Percentiles rank a stretch among this genome's conserved stretches.
These are phyloP conservation scores for Phytophthora cactorum DNA, from an alignment of 352 stramenopile species.

Conservation along the genomic window DNA sequence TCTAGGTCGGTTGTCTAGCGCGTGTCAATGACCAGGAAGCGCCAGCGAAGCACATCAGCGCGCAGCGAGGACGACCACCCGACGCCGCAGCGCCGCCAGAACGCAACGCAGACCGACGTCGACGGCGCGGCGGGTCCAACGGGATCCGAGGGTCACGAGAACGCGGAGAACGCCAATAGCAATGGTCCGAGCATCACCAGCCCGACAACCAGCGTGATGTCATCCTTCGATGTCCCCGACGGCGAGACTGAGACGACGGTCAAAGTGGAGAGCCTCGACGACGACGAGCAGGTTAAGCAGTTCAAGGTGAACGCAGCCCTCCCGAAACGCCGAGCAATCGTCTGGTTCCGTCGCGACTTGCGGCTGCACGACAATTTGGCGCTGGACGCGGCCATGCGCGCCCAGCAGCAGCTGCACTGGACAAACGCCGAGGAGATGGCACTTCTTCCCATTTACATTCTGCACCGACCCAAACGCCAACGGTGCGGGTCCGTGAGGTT, in stretches of 20 bases:
- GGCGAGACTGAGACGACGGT: not conserved
- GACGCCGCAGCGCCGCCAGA: not conserved
- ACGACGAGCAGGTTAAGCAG: not conserved
- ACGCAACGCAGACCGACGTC: not conserved
- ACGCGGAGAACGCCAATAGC: not conserved
- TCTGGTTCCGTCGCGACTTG: constrained; percentile 96
- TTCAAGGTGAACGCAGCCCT: not conserved
- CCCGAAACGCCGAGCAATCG: constrained; percentile 48
- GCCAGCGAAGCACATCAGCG: constrained; percentile 11
- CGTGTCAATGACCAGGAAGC: constrained; percentile 23
- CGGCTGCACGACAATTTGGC: constrained; percentile 96
- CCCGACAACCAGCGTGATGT: not conserved
- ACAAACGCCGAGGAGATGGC: constrained; percentile 28
- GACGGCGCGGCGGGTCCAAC: not conserved
- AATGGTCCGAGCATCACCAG: not conserved
- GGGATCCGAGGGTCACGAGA: not conserved
- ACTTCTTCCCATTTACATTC: constrained; percentile 85
- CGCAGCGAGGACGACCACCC: not conserved
- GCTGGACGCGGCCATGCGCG: constrained; percentile 70
- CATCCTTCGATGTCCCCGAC: not conserved
- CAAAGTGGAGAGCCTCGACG: not conserved
- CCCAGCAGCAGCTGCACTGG: constrained; percentile 22
- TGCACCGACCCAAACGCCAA: constrained; percentile 80
- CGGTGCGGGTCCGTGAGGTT: constrained; percentile 73
- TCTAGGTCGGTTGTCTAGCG: not conserved